Percentiles rank a stretch among this genome's conserved stretches.
Evolutionary conservation across 352 stramenopile species (phyloP).

Genomic region (Phytophthora sojae): DNA sequence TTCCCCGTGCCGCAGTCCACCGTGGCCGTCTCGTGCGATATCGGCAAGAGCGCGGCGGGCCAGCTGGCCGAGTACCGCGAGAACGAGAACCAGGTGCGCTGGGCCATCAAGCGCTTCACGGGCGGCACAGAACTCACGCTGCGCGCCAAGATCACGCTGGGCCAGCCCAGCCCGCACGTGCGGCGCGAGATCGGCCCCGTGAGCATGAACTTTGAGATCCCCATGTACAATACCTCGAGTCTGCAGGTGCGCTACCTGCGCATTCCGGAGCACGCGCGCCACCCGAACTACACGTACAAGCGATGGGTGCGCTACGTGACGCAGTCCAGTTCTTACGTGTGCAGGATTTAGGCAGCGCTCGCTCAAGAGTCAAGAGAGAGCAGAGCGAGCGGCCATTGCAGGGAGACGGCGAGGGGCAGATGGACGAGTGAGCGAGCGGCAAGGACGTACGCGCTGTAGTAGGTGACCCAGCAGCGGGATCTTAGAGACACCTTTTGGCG

Average conservation of each 20-base stretch:
- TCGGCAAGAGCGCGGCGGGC: conserved; percentile 73
- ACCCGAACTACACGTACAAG: conserved; percentile 98
- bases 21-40: conserved; percentile 80
- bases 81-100: conserved; percentile 96
- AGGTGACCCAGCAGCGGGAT: conserved; percentile 36
- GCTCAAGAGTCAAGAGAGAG: conserved; percentile 15
- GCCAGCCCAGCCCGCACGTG: conserved; percentile 75
- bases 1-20: conserved; percentile 94
- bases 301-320: conserved; percentile 99
- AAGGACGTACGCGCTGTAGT: conserved; percentile 28
- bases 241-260: conserved; percentile 98
- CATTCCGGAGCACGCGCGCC: conserved; percentile 95
- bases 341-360: conserved; percentile 87
- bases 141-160: conserved; percentile 92
- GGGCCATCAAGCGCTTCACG: conserved; percentile 97
- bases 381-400: conserved; percentile 13
- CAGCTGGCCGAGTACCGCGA: conserved; percentile 96
- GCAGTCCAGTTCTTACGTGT: conserved; percentile 98
- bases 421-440: conserved; percentile 7
- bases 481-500: conserved; percentile 41
- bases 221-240: conserved; percentile 99
- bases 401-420: conserved; percentile 5
- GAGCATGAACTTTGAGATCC: conserved; percentile 99
- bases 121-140: conserved; percentile 96
- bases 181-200: conserved; percentile 97